Evolutionary conservation across 2,329 filamentous ascomycete species (phyloP), one percentile per base, ranked within the genome.

Genomic region (Colletotrichum tamarilloi): DNA sequence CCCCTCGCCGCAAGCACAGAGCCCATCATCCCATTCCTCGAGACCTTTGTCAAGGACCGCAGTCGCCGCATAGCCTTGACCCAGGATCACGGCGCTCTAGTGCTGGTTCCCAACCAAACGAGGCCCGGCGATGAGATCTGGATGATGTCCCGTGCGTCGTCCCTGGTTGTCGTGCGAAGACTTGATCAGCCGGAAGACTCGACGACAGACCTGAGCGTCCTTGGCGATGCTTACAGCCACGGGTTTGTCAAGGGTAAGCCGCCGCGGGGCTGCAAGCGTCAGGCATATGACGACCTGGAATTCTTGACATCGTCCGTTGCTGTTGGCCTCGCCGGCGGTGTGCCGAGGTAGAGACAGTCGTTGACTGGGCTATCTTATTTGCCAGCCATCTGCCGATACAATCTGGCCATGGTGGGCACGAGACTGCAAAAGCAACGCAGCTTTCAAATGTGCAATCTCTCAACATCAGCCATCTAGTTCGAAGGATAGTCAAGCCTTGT

Each of bases 1-100:
- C 75, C 77, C 5, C 70, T 76, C 32, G 56, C 62, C 5, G 68
- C 75, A 52, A 72, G 76, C 65, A 68, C 79, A 30, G 77, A 79
- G 58, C 77, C 76, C 64, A 77, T 80, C 8, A 74, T 78, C 1
- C 53, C 67, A 1, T 76, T 75, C 65, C 70, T 76, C 35, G 70
- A 76, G 9, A 68, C 53, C 12, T 75, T 75, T 30, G 67, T 75
- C 57, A 35, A 60, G 30, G 67, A 64, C 16, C 60, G 68, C 24
- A 60, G 49, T 19, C 57, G 71, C 6, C 67, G 71, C 26, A 5
- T 76, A 12, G 75, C 75, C 11, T 53, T 76, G 46, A 75, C 70
- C 9, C 71, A 67, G 22, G 67, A 75, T 24, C 70, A 73, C 14
- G 73, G 70, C 12, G 53, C 74, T 16, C 70, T 76, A 6, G 73